phyloP scores from a whole-genome alignment of 805 yeast genomes.

The Saccharomycopsis guyanensis region DNA sequence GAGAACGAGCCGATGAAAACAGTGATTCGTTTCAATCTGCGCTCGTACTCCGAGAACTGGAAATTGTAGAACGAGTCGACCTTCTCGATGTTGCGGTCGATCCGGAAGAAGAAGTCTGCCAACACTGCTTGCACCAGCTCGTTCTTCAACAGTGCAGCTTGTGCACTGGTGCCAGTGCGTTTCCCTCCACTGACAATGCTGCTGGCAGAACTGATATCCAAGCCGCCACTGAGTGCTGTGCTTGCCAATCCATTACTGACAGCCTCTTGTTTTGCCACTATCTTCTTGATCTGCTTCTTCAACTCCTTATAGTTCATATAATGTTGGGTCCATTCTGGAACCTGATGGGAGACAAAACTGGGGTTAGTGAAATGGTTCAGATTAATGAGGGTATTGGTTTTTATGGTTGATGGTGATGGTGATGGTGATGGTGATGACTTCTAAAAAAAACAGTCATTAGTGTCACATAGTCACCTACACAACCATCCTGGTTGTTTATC shows the following conservation, averaged over 20 bases:
- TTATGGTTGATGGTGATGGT: too few species aligned
- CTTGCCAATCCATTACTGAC: conserved; percentile 24
- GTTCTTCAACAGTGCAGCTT: conserved; percentile 28
- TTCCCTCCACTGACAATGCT: too few species aligned
- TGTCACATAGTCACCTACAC: too few species aligned
- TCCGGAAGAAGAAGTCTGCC: conserved; percentile 64
- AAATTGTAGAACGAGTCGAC: conserved; percentile 74
- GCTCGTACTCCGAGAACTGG: conserved; percentile 65
- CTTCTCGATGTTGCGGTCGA: conserved; percentile 74
- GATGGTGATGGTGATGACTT: too few species aligned
- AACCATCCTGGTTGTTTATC: too few species aligned
- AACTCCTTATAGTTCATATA: conserved; percentile 82
- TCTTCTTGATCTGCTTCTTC: conserved; percentile 69
- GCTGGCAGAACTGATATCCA: conserved; percentile 12
- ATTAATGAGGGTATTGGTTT: too few species aligned
- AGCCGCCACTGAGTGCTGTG: neutral
- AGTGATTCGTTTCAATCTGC: conserved; percentile 50
- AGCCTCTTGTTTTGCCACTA: conserved; percentile 31
- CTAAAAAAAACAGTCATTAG: neutral
- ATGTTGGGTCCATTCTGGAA: conserved; percentile 83
- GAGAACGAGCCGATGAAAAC: conserved; percentile 25
- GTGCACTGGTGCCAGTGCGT: conserved; percentile 12
- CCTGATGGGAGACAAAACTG: conserved; percentile 67
- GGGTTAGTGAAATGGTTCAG: neutral
- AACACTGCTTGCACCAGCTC: conserved; percentile 39